Base-by-base conservation (phyloP, 176 grass and related monocot genomes). In the Ananas comosus region DNA sequence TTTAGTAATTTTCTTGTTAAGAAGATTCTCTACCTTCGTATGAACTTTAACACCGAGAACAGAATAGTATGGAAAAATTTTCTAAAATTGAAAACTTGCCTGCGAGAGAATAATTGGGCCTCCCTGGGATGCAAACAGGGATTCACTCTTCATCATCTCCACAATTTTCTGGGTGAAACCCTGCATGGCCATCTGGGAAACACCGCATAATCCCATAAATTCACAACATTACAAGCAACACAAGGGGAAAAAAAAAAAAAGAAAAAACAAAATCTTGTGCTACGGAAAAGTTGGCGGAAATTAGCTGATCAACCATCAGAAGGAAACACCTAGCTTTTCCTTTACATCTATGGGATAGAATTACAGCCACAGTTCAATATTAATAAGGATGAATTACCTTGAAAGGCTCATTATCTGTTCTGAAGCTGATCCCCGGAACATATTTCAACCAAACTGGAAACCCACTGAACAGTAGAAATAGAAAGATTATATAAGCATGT, bases 391-490 rank as follows among this genome's bases (percentile, higher is more conserved):
- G 65, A 75, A 29, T 58, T 2, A 97, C 94, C 94, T 97, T 97
- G 68, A 97, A 97, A 59, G 94, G 94, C 27, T 84, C 94, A 54
- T 97, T 97, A 72, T 97, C 94, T 22, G 89, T 97, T 77, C 94
- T 92, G 75, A 97, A 97, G 80, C 95, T 99, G 81, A 99, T 99
- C 71, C 95, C 95, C 64, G 90, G 87, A 70, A 99, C 82, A 84
- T 99, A 99, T 76, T 99, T 99, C 66, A 99, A 73, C 95, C 95
- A 99, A 67, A 99, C 95, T 48, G 95, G 95, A 74, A 99, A 99
- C 27, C 95, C 95, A 50, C 95, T 99, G 56, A 83, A 58, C 51
- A 76, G 54, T 21, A 56, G 48, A 67, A 86, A 18, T 51, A 64
- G 3, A 64, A 42, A 17, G 16, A 51, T 63, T 21, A 65, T 65